Conservation (phyloP, 2,329 filamentous ascomycete genomes). For the Neofusicoccum kwambonambiense region DNA sequence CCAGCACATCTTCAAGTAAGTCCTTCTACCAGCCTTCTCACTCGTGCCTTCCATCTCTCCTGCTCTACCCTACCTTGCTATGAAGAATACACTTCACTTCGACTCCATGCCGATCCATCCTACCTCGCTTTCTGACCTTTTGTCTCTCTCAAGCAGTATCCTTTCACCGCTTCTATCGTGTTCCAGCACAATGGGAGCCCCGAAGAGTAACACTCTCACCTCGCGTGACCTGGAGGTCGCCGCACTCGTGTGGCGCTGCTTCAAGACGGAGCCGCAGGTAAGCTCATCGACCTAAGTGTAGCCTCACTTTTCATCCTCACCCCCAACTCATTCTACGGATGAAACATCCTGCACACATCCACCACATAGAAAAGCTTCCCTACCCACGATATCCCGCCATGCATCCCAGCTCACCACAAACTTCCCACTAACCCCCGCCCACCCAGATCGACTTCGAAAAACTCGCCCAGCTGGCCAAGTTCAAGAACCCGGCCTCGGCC, state of each 20-base stretch:
- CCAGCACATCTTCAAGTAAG: too few species aligned
- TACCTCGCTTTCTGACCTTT: too few species aligned
- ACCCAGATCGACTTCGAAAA: slow-evolving; percentile 11
- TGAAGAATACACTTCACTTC: too few species aligned
- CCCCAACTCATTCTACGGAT: background rate
- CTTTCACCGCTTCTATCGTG: too few species aligned
- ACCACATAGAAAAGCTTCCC: too few species aligned
- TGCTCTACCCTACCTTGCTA: too few species aligned
- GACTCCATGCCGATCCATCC: too few species aligned
- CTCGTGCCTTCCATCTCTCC: too few species aligned
- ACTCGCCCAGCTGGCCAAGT: background rate
- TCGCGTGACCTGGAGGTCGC: slow-evolving; percentile 9
- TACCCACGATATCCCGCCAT: background rate
- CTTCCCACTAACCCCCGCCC: background rate
- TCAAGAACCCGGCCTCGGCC: slow-evolving; percentile 16
- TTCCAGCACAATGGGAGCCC: background rate
- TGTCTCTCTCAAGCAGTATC: too few species aligned
- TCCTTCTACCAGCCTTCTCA: too few species aligned
- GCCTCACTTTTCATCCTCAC: background rate
- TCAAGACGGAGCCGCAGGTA: slow-evolving; percentile 16
- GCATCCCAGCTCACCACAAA: background rate
- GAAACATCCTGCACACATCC: too few species aligned
- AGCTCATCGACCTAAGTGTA: background rate
- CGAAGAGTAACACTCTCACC: background rate
- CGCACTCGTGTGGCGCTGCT: background rate